Evolutionary conservation across 768 basidiomycete genomes (phyloP).

Genomic region (Psilocybe subaeruginosa): DNA sequence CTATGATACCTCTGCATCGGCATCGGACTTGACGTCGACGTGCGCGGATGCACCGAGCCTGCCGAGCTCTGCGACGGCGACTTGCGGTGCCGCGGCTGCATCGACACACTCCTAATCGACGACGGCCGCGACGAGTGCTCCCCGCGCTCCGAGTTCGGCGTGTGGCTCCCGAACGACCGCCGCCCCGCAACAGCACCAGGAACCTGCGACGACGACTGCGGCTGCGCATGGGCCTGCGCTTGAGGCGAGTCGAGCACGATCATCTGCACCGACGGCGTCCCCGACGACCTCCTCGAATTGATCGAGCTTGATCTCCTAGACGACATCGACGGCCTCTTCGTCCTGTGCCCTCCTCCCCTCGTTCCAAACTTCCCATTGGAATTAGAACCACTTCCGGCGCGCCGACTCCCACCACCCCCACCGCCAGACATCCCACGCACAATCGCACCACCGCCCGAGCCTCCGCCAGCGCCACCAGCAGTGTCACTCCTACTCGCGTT

Average conservation of each 20-base stretch:
- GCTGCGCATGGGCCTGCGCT: slow-evolving; percentile 28
- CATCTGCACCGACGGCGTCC: slow-evolving; percentile 47
- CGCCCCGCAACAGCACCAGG: slow-evolving; percentile 42
- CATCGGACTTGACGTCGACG: slow-evolving; percentile 83
- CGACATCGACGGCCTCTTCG: slow-evolving; percentile 72
- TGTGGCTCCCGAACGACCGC: slow-evolving; percentile 77
- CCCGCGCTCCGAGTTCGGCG: slow-evolving; percentile 86
- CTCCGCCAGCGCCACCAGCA: slow-evolving; percentile 1
- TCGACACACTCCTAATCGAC: slow-evolving; percentile 79
- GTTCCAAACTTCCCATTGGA: slow-evolving; percentile 18
- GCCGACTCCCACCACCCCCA: neutral
- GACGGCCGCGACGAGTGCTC: slow-evolving; percentile 82
- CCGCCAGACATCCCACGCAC: no score
- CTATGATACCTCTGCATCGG: slow-evolving; percentile 82
- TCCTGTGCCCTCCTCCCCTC: slow-evolving; percentile 45
- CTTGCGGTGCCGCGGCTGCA: slow-evolving; percentile 67
- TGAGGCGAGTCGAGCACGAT: slow-evolving; percentile 63
- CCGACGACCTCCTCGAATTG: slow-evolving; percentile 77
- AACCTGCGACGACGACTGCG: no score
- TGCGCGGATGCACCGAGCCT: slow-evolving; percentile 65
- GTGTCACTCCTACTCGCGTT: slow-evolving; percentile 20
- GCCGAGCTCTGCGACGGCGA: slow-evolving; percentile 80
- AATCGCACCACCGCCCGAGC: neutral
- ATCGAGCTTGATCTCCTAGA: slow-evolving; percentile 91
- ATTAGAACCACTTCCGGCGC: slow-evolving; percentile 12